A percentile compares a stretch with the other conserved stretches of the same genome.
These are phyloP conservation scores for Brassica napus DNA, from an alignment of 345 rosid species.

Conservation along the genomic window Da-Ae NC_063436.1:26264501-26265000, in stretches of 20 bases:
- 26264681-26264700: too few relatives aligned
- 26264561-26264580: background rate
- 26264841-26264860: background rate
- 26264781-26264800: background rate
- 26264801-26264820: background rate
- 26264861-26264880: background rate
- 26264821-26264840: background rate
- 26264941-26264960: background rate
- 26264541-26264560: constrained; percentile 32
- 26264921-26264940: background rate
- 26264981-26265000: too few relatives aligned
- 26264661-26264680: too few relatives aligned
- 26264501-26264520: constrained; percentile 27
- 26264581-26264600: constrained; percentile 15
- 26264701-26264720: too few relatives aligned
- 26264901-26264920: background rate
- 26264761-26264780: background rate
- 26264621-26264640: too few relatives aligned
- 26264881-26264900: background rate
- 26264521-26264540: constrained; percentile 35
- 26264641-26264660: too few relatives aligned
- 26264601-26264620: too few relatives aligned
- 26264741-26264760: background rate
- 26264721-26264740: too few relatives aligned
- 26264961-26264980: background rate